phyloP scores from a whole-genome alignment of 2,329 filamentous ascomycete genomes.

The Aspergillus tubingensis region DNA sequence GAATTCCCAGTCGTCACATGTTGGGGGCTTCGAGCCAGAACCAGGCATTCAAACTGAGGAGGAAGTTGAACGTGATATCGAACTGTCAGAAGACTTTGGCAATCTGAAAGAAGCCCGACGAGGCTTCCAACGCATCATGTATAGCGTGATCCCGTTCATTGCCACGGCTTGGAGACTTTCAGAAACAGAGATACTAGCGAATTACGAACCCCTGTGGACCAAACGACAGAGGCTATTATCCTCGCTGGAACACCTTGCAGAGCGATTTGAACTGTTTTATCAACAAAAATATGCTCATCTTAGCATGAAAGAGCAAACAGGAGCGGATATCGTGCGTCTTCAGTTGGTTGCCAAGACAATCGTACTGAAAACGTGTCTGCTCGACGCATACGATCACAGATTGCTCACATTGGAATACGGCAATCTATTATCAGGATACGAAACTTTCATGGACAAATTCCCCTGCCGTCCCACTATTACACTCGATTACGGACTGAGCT shows the following conservation, averaged over 20 bases:
- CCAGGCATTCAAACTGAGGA: neutral
- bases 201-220: constrained; percentile 6
- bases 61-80: neutral
- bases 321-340: constrained; percentile 12
- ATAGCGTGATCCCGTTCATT: constrained; percentile 15
- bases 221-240: constrained; percentile 2
- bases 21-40: neutral
- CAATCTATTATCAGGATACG: neutral
- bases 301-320: constrained; percentile 3
- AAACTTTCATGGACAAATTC: constrained; percentile 7
- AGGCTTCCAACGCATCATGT: neutral
- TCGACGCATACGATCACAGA: constrained; percentile 1
- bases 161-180: constrained; percentile 15
- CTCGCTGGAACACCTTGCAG: neutral
- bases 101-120: neutral
- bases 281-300: neutral
- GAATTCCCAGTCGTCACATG: neutral
- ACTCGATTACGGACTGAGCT: constrained; percentile 11
- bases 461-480: constrained; percentile 14
- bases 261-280: neutral
- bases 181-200: constrained; percentile 4
- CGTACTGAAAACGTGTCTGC: constrained; percentile 13
- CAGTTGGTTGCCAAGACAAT: constrained; percentile 11
- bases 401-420: constrained; percentile 12
- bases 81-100: neutral